Evolutionary conservation across 2,329 filamentous ascomycete species (phyloP).

Genomic region (Colletotrichum caudatum): DNA sequence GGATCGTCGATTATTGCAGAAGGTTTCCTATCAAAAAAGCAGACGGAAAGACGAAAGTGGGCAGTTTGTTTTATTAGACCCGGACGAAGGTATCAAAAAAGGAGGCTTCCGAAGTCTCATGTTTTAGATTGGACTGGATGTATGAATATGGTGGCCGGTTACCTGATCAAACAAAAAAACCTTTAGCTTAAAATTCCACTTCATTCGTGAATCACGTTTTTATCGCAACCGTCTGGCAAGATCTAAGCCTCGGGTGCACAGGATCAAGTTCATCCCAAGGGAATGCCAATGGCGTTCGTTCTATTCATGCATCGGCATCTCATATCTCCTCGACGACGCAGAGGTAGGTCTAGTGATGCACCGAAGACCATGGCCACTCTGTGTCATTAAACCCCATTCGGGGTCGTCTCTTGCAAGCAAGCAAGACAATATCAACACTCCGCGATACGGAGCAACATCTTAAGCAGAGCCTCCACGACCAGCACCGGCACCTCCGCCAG

Average conservation of each 20-base stretch:
- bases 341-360: constrained; percentile 1
- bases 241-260: neutral
- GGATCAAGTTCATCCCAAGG: neutral
- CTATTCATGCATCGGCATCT: constrained; percentile 32
- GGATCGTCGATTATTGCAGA: too few relatives aligned
- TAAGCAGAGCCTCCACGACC: constrained; percentile 41
- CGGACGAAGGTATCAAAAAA: constrained; percentile 4
- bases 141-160: constrained; percentile 16
- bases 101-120: neutral
- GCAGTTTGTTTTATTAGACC: constrained; percentile 16
- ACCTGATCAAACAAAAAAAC: constrained; percentile 9
- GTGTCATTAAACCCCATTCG: neutral
- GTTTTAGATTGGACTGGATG: constrained; percentile 24
- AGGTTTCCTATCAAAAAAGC: neutral
- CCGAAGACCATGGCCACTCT: neutral
- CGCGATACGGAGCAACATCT: neutral
- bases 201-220: too few relatives aligned
- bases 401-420: neutral
- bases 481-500: constrained; percentile 47
- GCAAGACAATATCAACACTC: neutral
- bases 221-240: too few relatives aligned
- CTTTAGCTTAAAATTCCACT: neutral
- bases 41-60: constrained; percentile 1
- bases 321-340: constrained; percentile 16
- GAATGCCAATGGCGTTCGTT: constrained; percentile 5